phyloP scores from a whole-genome alignment of 306 rosid genomes.

The Trifolium fragiferum region DNA sequence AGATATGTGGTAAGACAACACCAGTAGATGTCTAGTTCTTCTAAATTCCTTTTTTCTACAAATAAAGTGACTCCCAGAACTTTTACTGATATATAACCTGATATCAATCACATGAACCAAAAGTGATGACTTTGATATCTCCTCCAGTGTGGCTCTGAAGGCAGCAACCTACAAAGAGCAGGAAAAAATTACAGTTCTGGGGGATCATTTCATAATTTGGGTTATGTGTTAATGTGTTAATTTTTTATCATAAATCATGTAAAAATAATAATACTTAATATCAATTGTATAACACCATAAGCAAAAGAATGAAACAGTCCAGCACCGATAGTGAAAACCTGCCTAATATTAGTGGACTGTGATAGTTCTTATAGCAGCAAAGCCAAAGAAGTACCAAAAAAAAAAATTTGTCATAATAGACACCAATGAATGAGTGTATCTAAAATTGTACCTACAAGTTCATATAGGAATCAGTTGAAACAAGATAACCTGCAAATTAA shows the following conservation, averaged over 20 bases:
- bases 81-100: constrained; percentile 59
- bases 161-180: constrained; percentile 83
- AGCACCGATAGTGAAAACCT: too few species aligned
- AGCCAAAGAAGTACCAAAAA: too few species aligned
- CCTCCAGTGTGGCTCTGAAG: constrained; percentile 96
- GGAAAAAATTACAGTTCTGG: constrained; percentile 7
- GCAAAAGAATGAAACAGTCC: too few species aligned
- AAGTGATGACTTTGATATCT: constrained; percentile 86
- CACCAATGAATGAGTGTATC: too few species aligned
- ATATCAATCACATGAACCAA: constrained; percentile 94
- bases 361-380: too few species aligned
- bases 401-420: too few species aligned
- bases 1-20: constrained; percentile 33
- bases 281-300: constrained; percentile 26
- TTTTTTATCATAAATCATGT: constrained; percentile 30
- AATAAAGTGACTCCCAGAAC: constrained; percentile 32
- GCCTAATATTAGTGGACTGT: too few species aligned
- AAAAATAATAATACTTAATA: constrained; percentile 8
- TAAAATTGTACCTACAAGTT: too few species aligned
- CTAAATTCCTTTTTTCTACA: constrained; percentile 9
- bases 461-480: too few species aligned
- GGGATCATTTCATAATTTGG: constrained; percentile 25
- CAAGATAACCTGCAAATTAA: too few species aligned
- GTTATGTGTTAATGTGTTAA: background rate
- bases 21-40: constrained; percentile 16